Percentiles rank a stretch among this genome's conserved stretches.
These are phyloP conservation scores for barrel medic (Medicago truncatula) DNA, from an alignment of 306 rosid species.

Conservation along the genomic window DNA sequence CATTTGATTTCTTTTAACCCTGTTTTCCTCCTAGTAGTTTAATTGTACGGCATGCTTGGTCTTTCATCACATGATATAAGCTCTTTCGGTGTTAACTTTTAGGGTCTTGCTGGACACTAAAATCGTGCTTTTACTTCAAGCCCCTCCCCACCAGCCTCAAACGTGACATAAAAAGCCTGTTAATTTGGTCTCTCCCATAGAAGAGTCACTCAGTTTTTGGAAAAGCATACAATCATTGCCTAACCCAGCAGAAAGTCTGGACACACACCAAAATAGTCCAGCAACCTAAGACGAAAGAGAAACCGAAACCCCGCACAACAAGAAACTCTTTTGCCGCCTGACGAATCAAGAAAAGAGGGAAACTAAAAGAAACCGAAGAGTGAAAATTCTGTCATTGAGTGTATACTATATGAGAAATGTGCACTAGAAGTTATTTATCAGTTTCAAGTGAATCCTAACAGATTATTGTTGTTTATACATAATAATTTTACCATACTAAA, in stretches of 20 bases:
- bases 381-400: not conserved
- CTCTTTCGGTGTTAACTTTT: not conserved
- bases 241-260: not conserved
- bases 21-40: slow-evolving; percentile 2
- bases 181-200: not conserved
- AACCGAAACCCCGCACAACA: not conserved
- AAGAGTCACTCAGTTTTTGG: not conserved
- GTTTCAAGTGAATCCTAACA: not conserved
- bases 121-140: slow-evolving; percentile 10
- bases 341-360: not conserved
- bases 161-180: not conserved
- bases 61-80: not conserved
- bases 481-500: not conserved
- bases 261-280: not conserved
- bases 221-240: not conserved
- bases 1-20: slow-evolving; percentile 20
- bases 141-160: not conserved
- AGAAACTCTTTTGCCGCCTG: not conserved
- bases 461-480: not conserved
- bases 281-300: not conserved
- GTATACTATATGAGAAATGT: not conserved
- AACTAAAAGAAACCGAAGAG: not conserved
- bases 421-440: not conserved
- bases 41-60: slow-evolving; percentile 2
- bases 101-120: slow-evolving; percentile 17